phyloP scores from a whole-genome alignment of 495 filamentous ascomycete genomes.

The Aspergillus wentii region DNA sequence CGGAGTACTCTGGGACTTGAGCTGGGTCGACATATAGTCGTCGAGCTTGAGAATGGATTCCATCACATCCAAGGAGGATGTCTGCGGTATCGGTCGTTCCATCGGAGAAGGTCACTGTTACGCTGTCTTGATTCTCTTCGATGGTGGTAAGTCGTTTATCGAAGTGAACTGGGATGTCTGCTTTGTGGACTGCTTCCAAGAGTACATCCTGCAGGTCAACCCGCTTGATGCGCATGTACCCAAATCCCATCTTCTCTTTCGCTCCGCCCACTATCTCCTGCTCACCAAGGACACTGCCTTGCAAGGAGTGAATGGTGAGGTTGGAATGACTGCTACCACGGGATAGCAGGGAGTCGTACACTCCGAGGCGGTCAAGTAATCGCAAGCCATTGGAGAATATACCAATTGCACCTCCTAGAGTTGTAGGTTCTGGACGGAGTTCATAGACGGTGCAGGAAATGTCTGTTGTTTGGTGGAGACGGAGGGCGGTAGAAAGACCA shows the following conservation, averaged over 20 bases:
- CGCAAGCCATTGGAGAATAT: conserved; percentile 45
- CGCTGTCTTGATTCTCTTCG: conserved; percentile 8
- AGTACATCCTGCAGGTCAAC: conserved; percentile 24
- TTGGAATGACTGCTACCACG: conserved; percentile 18
- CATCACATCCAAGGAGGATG: conserved; percentile 55
- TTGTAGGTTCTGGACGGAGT: conserved; percentile 25
- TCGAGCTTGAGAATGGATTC: conserved; percentile 43
- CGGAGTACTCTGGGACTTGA: conserved; percentile 23
- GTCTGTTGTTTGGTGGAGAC: conserved; percentile 21
- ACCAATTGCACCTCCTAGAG: conserved; percentile 43
- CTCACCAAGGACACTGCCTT: conserved; percentile 18
- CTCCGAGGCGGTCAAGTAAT: conserved; percentile 33
- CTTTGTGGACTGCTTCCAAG: conserved; percentile 13
- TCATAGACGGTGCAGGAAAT: conserved; percentile 27
- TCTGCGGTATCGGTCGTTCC: conserved; percentile 30
- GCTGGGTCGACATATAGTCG: conserved; percentile 20
- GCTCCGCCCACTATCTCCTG: conserved; percentile 15
- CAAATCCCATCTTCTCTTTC: conserved; percentile 19
- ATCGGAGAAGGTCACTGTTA: conserved; percentile 24
- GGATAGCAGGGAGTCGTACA: conserved; percentile 22
- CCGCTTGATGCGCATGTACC: conserved; percentile 31
- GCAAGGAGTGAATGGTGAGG: conserved; percentile 24
- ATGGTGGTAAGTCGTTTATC: conserved; percentile 14
- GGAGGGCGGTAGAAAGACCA: conserved; percentile 22
- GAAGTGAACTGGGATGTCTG: conserved; percentile 17